phyloP scores from a whole-genome alignment of 192 early-diverging fungal genomes.

The Backusella tuberculispora region DNA sequence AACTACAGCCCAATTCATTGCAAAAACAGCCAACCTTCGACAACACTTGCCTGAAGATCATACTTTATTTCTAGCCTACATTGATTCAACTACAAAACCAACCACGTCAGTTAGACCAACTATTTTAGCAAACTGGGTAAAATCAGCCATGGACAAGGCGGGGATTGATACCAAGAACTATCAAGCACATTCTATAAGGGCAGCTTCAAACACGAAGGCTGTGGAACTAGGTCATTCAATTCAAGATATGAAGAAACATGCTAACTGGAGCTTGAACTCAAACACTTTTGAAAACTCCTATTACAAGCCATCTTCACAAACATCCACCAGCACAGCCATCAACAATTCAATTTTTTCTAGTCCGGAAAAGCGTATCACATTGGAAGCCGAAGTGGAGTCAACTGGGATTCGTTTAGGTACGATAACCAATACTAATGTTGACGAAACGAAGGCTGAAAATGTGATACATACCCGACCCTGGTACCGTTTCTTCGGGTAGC shows the following conservation, averaged over 20 bases:
- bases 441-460: too few relatives aligned
- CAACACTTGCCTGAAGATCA: not conserved
- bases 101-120: not conserved
- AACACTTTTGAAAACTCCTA: not conserved
- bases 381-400: too few relatives aligned
- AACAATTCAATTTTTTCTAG: too few relatives aligned
- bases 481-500: too few relatives aligned
- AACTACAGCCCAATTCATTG: not conserved
- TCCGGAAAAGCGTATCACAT: too few relatives aligned
- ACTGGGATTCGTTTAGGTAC: too few relatives aligned
- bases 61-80: not conserved
- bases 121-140: conserved; percentile 10
- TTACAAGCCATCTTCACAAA: not conserved
- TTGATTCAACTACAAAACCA: not conserved
- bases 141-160: not conserved
- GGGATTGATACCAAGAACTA: not conserved
- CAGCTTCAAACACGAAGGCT: not conserved
- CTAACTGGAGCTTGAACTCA: not conserved
- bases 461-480: too few relatives aligned
- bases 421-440: too few relatives aligned
- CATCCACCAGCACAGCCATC: too few relatives aligned
- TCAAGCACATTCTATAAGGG: not conserved
- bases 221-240: not conserved
- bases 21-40: not conserved
- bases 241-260: not conserved